Conservation (phyloP, 768 basidiomycete species). For the Lactarius pseudohatsudake region DNA sequence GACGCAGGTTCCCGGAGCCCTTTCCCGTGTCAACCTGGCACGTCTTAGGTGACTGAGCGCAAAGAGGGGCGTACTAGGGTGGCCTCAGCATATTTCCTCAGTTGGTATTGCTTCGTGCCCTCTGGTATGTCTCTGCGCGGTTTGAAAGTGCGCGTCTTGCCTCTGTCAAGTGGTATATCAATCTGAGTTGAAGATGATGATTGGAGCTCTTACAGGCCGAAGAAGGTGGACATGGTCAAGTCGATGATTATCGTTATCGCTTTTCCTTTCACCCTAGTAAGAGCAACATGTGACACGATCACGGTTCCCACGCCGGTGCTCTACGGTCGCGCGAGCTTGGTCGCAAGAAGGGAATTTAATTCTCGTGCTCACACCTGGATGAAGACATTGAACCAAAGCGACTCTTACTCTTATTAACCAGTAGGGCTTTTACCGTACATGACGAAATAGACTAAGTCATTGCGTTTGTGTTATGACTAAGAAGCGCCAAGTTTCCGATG, state of each 20-base stretch:
- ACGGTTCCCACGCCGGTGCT: background rate
- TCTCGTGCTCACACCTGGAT: background rate
- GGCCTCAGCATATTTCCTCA: conserved; percentile 97
- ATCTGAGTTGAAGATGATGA: background rate
- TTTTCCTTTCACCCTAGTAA: background rate
- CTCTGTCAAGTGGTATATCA: conserved; percentile 44
- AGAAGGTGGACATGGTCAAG: conserved; percentile 76
- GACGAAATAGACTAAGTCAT: too few species aligned
- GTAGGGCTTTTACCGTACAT: background rate
- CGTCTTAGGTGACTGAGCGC: background rate
- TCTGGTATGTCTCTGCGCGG: conserved; percentile 93
- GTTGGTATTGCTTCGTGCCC: conserved; percentile 96
- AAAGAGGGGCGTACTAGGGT: conserved; percentile 61
- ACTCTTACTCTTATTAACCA: too few species aligned
- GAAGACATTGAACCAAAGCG: background rate
- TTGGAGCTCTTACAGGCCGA: conserved; percentile 66
- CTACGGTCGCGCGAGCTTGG: too few species aligned
- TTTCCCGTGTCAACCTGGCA: conserved; percentile 34
- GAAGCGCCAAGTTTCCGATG: background rate
- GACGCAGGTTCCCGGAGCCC: conserved; percentile 94
- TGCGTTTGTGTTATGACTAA: too few species aligned
- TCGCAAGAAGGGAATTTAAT: too few species aligned
- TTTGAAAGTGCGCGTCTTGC: conserved; percentile 93
- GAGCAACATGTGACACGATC: background rate
- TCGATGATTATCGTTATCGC: conserved; percentile 3